Evolutionary conservation across 2,329 filamentous ascomycete genomes (phyloP).

Genomic region (Colletotrichum euphorbiae): DNA sequence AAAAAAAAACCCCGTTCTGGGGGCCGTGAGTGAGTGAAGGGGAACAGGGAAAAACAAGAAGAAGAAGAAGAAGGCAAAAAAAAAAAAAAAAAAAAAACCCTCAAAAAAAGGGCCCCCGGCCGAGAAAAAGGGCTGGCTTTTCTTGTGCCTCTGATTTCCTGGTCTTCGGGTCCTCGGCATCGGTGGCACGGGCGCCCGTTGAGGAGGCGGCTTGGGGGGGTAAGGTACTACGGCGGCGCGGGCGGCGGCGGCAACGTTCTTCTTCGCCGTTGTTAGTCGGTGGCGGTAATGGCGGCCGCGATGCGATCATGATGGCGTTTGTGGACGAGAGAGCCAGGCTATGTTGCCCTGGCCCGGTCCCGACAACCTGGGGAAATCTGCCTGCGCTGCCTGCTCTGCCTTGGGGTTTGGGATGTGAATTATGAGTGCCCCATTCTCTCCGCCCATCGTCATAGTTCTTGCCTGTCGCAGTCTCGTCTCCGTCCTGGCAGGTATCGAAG

Average conservation of each 20-base stretch:
- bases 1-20: not conserved
- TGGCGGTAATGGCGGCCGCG: constrained; percentile 1
- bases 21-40: not conserved
- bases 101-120: constrained; percentile 7
- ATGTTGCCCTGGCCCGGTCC: constrained; percentile 23
- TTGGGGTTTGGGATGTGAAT: not conserved
- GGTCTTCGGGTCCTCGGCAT: constrained; percentile 24
- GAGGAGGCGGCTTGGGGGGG: constrained; percentile 17
- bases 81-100: constrained; percentile 1
- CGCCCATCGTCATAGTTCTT: not conserved
- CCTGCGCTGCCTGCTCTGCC: constrained; percentile 10
- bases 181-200: constrained; percentile 26
- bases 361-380: constrained; percentile 26
- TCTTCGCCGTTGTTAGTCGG: not conserved
- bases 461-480: too few species aligned
- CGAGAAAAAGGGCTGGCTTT: constrained; percentile 6
- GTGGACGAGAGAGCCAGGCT: not conserved
- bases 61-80: not conserved
- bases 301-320: constrained; percentile 13
- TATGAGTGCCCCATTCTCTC: not conserved
- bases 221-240: not conserved
- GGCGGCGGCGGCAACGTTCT: too few species aligned
- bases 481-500: not conserved
- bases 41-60: not conserved
- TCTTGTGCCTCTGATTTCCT: constrained; percentile 8